A percentile compares a stretch with the other conserved stretches of the same genome.
Evolutionary conservation across 768 basidiomycete genomes (phyloP).

Genomic region (Symmetrospora coprosmae): DNA sequence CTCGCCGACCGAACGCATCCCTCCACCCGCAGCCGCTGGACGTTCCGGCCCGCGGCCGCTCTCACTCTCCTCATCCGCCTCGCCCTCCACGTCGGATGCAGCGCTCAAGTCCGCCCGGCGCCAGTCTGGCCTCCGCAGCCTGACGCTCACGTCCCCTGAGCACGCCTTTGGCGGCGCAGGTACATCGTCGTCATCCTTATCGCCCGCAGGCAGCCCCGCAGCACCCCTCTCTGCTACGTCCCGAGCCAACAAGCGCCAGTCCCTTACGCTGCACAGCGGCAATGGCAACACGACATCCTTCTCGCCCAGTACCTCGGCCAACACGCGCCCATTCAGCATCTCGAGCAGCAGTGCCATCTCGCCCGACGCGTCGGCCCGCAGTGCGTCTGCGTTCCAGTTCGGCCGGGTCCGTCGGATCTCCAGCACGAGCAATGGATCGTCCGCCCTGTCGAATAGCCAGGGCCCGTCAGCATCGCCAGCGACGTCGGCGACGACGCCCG

Average conservation of each 20-base stretch:
- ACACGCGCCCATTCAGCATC: slow-evolving; percentile 10
- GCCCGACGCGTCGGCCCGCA: slow-evolving; percentile 7
- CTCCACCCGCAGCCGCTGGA: no score
- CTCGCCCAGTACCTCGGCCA: no score
- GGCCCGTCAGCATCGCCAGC: neutral
- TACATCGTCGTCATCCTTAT: neutral
- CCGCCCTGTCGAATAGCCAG: neutral
- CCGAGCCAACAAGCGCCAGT: no score
- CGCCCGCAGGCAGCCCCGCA: no score
- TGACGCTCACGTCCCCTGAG: slow-evolving; percentile 19
- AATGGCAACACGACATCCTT: neutral
- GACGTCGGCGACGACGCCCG: neutral
- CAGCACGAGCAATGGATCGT: neutral
- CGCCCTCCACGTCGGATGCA: neutral
- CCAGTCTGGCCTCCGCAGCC: slow-evolving; percentile 14
- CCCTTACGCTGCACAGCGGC: slow-evolving; percentile 10
- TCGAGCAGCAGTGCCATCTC: neutral
- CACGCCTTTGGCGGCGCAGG: neutral
- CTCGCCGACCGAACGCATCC: no score
- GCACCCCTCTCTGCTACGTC: no score
- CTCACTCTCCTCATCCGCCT: neutral
- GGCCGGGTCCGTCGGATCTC: neutral
- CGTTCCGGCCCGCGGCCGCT: slow-evolving; percentile 9
- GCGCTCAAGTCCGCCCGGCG: neutral
- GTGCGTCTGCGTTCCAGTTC: slow-evolving; percentile 10